Percentiles rank a stretch among this genome's conserved stretches.
phyloP scores from a whole-genome alignment of 495 filamentous ascomycete genomes.

The Penicillium angulare region DNA sequence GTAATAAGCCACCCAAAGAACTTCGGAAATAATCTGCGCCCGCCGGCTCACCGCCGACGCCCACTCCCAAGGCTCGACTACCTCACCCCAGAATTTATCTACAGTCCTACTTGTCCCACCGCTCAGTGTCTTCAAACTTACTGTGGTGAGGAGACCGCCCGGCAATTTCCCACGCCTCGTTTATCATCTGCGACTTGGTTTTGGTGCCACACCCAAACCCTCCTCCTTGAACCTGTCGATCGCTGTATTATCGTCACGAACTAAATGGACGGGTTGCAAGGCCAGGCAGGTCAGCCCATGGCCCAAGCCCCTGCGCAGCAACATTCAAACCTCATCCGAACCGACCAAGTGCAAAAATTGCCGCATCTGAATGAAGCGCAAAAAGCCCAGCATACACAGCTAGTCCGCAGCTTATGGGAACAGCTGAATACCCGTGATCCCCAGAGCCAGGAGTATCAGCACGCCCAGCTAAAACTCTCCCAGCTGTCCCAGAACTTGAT shows the following conservation, averaged over 20 bases:
- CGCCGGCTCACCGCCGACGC: too few relatives aligned
- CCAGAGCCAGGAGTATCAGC: slow-evolving; percentile 54
- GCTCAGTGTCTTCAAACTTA: too few relatives aligned
- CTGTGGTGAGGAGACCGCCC: too few relatives aligned
- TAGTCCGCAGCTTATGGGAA: slow-evolving; percentile 60
- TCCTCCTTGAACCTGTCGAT: not conserved
- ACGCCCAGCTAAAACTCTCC: slow-evolving; percentile 62
- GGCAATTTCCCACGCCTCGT: too few relatives aligned
- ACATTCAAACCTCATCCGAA: slow-evolving; percentile 49
- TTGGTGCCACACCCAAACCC: too few relatives aligned
- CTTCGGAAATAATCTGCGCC: too few relatives aligned
- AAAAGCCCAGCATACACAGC: slow-evolving; percentile 62
- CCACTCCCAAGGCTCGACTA: too few relatives aligned
- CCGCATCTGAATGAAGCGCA: slow-evolving; percentile 56
- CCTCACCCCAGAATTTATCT: too few relatives aligned
- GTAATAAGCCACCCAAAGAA: too few relatives aligned
- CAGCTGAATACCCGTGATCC: slow-evolving; percentile 57
- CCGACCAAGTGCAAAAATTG: slow-evolving; percentile 52
- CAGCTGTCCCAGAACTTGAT: slow-evolving; percentile 64
- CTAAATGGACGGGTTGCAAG: slow-evolving; percentile 37
- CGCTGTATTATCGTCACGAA: not conserved
- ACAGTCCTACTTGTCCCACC: too few relatives aligned
- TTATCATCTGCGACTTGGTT: too few relatives aligned
- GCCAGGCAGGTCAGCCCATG: slow-evolving; percentile 34
- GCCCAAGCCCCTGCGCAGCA: slow-evolving; percentile 36